Base-by-base conservation (phyloP, 2,329 filamentous ascomycete species). In the Neoascochyta sp. region DNA sequence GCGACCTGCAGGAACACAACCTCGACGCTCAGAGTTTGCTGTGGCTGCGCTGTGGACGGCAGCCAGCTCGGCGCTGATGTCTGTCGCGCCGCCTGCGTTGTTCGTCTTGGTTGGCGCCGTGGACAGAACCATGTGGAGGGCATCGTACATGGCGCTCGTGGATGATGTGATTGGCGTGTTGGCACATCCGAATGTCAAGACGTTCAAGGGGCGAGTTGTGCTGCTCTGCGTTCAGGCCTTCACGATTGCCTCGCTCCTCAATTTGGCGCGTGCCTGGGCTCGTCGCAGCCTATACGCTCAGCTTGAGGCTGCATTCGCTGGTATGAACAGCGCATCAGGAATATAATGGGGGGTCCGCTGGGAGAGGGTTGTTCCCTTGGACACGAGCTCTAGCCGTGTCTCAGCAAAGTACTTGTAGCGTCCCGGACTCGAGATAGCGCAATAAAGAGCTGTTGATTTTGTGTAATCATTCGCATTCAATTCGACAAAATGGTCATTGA, bases 91-190 rank as follows among this genome's bases (percentile, higher is more conserved):
- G 7, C 34, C 34, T 6, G 20, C 26, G n/a, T 22, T 38, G n/a
- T 16, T 22, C n/a, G 24, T 17, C n/a, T 22, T 31, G 14, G 22
- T 42, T 11, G 24, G 5, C 3, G 10, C 25, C 5, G 27, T 20
- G 5, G 38, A 51, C 24, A 32, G 40, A 9, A 27, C 17, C 3
- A 20, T 51, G 10, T 41, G 25, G 33, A 21, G 35, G 10, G 34
- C 38, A 15, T 30, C 40, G 6, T 51, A 44, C 23, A 15, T 50
- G 11, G 45, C 45, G 24, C 10, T 52, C 13, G 41, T 52, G 15
- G 45, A 50, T 16, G 47, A 50, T 28, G 14, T 52, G 2, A 15
- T 52, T 9, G 27, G 35, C 4, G 25, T 42, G 3, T 24, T 50
- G 29, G 22, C 32, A n/a, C 33, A 38, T 16, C 45, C 47, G 16